Conservation (phyloP, 2,329 filamentous ascomycete genomes). For the Aureobasidium sp. region DNA sequence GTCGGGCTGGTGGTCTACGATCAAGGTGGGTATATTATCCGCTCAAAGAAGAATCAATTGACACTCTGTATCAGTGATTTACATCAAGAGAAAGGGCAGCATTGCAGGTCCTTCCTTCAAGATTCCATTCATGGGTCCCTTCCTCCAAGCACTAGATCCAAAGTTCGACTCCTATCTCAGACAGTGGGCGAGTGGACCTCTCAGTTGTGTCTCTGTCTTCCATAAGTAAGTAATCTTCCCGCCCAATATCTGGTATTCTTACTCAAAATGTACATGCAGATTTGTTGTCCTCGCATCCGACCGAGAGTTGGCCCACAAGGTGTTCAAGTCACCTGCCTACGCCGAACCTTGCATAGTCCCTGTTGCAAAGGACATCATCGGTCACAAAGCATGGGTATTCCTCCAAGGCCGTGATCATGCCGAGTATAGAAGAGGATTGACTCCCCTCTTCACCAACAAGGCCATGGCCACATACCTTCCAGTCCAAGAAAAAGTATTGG, state of each 20-base stretch:
- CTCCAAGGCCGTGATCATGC: slow-evolving; percentile 88
- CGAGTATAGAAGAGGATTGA: slow-evolving; percentile 93
- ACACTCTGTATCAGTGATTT: not conserved
- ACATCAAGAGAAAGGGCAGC: slow-evolving; percentile 31
- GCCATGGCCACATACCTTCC: slow-evolving; percentile 83
- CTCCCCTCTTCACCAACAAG: slow-evolving; percentile 84
- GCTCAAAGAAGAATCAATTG: not conserved
- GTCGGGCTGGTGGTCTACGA: not conserved
- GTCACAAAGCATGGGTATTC: slow-evolving; percentile 43
- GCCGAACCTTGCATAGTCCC: slow-evolving; percentile 14
- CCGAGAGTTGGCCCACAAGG: slow-evolving; percentile 74
- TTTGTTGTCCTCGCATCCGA: slow-evolving; percentile 97
- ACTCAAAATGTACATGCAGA: not conserved
- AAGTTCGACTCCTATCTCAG: slow-evolving; percentile 80
- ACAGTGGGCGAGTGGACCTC: slow-evolving; percentile 78
- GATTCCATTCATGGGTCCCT: slow-evolving; percentile 65
- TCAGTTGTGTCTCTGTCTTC: slow-evolving; percentile 93
- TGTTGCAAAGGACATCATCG: slow-evolving; percentile 62
- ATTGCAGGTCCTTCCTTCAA: slow-evolving; percentile 42
- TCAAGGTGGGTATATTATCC: not conserved
- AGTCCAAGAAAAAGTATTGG: slow-evolving; percentile 85
- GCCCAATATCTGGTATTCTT: not conserved
- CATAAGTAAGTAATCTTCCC: slow-evolving; percentile 63
- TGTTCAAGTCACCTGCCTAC: slow-evolving; percentile 14
- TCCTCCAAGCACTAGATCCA: slow-evolving; percentile 75